Percentiles rank a stretch among this genome's conserved stretches.
phyloP scores from a whole-genome alignment of 2,329 filamentous ascomycete genomes.

The Ophiocordyceps unilateralis region DNA sequence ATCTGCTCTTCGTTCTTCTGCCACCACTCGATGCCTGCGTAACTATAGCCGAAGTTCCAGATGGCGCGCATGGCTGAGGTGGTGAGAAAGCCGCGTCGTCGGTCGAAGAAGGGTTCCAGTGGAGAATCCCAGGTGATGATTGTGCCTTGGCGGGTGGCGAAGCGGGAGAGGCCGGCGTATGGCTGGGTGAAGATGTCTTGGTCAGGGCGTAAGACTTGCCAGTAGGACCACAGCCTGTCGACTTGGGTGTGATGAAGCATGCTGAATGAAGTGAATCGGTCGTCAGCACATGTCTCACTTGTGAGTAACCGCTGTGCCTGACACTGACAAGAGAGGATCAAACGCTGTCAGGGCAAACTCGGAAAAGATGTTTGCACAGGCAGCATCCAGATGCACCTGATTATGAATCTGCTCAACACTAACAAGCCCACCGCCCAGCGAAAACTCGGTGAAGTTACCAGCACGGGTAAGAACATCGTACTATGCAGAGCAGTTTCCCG shows the following conservation, averaged over 20 bases:
- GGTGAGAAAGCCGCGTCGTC: constrained; percentile 7
- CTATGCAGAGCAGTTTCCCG: constrained; percentile 11
- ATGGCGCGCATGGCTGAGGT: constrained; percentile 25
- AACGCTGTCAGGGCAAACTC: constrained; percentile 21
- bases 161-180: constrained; percentile 19
- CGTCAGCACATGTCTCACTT: neutral
- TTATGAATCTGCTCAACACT: constrained; percentile 27
- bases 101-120: constrained; percentile 31
- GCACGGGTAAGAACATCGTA: constrained; percentile 23
- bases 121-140: constrained; percentile 23
- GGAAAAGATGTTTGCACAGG: constrained; percentile 22
- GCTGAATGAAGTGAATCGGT: constrained; percentile 8
- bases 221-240: constrained; percentile 43
- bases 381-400: constrained; percentile 21
- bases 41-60: constrained; percentile 21
- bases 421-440: constrained; percentile 15
- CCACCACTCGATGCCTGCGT: constrained; percentile 20
- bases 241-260: constrained; percentile 40
- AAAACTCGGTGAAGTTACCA: constrained; percentile 17
- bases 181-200: constrained; percentile 16
- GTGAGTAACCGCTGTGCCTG: neutral
- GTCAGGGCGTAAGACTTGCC: constrained; percentile 24
- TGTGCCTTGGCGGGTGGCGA: constrained; percentile 21
- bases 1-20: constrained; percentile 13
- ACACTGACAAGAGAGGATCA: constrained; percentile 25